These are phyloP conservation scores for Lipomyces sp. DNA, from an alignment of 805 yeast species.

Conservation along the genomic window DNA sequence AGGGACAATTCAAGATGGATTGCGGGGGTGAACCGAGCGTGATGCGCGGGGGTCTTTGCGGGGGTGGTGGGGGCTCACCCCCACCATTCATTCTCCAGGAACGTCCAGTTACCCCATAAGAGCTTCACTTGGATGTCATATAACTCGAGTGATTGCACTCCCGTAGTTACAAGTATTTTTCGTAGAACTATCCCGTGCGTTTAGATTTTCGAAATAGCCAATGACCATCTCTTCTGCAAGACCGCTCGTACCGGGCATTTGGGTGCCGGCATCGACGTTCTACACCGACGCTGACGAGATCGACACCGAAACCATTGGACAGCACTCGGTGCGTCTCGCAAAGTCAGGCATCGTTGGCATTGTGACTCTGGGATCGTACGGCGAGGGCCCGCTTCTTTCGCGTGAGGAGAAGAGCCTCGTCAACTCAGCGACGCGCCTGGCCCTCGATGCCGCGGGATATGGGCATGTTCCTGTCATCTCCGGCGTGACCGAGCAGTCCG, in stretches of 20 bases:
- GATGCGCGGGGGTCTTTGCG: too few species aligned
- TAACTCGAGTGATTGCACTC: too few species aligned
- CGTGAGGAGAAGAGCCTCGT: slow-evolving; percentile 43
- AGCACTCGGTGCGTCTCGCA: slow-evolving; percentile 46
- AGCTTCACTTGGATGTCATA: too few species aligned
- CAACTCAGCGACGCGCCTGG: slow-evolving; percentile 34
- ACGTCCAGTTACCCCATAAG: too few species aligned
- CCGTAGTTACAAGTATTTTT: too few species aligned
- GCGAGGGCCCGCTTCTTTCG: slow-evolving; percentile 52
- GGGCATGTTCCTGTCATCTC: slow-evolving; percentile 46
- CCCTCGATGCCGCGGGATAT: slow-evolving; percentile 40
- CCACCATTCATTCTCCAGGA: too few species aligned
- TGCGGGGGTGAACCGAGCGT: too few species aligned
- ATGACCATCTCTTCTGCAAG: background rate
- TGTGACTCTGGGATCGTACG: slow-evolving; percentile 53
- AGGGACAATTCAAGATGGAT: too few species aligned
- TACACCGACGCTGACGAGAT: slow-evolving; percentile 31
- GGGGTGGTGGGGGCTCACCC: too few species aligned
- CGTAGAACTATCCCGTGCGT: too few species aligned
- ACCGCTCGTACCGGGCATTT: slow-evolving; percentile 16
- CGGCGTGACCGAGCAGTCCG: slow-evolving; percentile 50
- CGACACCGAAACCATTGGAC: slow-evolving; percentile 46
- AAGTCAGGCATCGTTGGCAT: slow-evolving; percentile 49
- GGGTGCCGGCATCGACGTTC: slow-evolving; percentile 25
- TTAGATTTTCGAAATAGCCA: too few species aligned